Base-by-base conservation (phyloP, 768 basidiomycete genomes). In the Chalciporus pseudorubinellus region DNA sequence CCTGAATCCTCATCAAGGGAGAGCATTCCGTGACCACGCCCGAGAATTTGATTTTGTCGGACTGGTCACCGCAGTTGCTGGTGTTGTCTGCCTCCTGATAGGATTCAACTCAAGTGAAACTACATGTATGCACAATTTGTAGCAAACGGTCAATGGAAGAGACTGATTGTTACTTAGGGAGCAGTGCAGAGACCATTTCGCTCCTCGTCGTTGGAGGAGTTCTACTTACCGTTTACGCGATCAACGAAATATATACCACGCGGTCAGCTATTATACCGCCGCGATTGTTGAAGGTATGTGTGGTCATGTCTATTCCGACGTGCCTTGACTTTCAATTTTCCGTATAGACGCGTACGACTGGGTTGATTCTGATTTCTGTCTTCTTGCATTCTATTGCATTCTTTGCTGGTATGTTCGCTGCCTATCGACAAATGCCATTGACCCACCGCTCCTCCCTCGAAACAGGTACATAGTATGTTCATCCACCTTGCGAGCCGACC, bases 1-100 rank as follows among this genome's bases (percentile, higher is more conserved):
- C 54, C 61, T 75, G 14, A 71, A 66, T 38, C 65, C 68, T 19
- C 69, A 65, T 46, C 61, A 70, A 50, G 55, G 63, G 18, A 66
- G 62, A 51, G 53, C 70, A 0, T 59, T 74, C 34, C 55, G 53
- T n/a, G 55, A 70, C 7, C 66, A 74, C 31, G 51, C 66, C 34
- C 47, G 46, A 16, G 63, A 69, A 46, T 77, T 77, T 55, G 74
- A 77, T 61, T 70, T 73, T 49, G 5, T 68, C 45, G 76, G 76
- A n/a, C 60, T 77, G 21, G 31, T 58, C 26, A 60, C 69, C 8
- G 60, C 69, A 20, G 61, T 77, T 28, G 42, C 50, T 18, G 73
- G 72, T 22, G 63, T 75, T 29, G 59, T 73, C 19, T 70, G 71
- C 53, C 55, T 76, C 8, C 58, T 76, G 21, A 44, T 76, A 8